A percentile compares a stretch with the other conserved stretches of the same genome.
Evolutionary conservation across 371 early-diverging fungal species (phyloP).

Genomic region (Batkoa obscura): DNA sequence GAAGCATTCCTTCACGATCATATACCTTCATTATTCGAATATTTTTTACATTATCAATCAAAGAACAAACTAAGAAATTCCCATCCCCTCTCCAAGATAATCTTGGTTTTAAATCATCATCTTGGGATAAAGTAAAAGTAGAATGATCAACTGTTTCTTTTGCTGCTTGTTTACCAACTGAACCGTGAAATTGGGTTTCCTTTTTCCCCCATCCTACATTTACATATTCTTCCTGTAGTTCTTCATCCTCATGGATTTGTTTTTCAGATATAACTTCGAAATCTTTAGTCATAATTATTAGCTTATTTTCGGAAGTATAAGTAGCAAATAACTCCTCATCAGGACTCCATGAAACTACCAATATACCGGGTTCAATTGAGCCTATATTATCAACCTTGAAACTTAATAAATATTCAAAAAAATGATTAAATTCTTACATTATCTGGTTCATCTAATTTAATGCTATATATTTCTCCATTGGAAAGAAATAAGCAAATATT

Average conservation of each 20-base stretch:
- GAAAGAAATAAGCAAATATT: no score
- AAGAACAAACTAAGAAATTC: slow-evolving; percentile 48
- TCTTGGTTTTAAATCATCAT: slow-evolving; percentile 57
- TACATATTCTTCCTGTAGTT: slow-evolving; percentile 44
- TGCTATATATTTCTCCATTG: no score
- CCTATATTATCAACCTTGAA: slow-evolving; percentile 21
- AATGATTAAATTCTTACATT: no score
- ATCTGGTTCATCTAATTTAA: no score
- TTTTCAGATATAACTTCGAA: slow-evolving; percentile 74
- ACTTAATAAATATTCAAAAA: no score
- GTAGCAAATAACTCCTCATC: slow-evolving; percentile 74
- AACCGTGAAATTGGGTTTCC: slow-evolving; percentile 95
- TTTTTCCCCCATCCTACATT: slow-evolving; percentile 94
- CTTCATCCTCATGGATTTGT: slow-evolving; percentile 37
- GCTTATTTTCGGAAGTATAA: slow-evolving; percentile 45
- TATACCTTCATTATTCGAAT: slow-evolving; percentile 56
- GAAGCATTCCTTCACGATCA: slow-evolving; percentile 66
- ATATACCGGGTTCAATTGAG: slow-evolving; percentile 57
- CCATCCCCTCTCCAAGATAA: slow-evolving; percentile 90
- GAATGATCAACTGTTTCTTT: slow-evolving; percentile 26
- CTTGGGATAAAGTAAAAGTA: slow-evolving; percentile 28
- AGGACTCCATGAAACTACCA: slow-evolving; percentile 73
- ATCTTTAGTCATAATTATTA: slow-evolving; percentile 80
- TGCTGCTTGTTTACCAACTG: slow-evolving; percentile 67
- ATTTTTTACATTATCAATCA: slow-evolving; percentile 36